These are phyloP conservation scores for Carex arenaria DNA, from an alignment of 202 grass and related monocot species.

Conservation along the genomic window DNA sequence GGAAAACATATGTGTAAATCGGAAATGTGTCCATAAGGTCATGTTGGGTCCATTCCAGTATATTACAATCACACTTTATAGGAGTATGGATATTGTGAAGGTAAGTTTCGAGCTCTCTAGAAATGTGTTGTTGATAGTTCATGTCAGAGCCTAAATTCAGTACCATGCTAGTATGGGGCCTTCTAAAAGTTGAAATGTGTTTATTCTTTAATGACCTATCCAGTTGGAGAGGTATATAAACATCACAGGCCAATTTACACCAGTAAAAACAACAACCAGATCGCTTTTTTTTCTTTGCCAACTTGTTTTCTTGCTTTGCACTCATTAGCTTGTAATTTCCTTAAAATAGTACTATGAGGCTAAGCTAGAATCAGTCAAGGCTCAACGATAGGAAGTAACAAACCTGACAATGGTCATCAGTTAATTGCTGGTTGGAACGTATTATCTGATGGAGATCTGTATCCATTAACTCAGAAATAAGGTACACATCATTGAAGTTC, in stretches of 20 bases:
- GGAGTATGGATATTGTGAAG: not conserved
- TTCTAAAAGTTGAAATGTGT: too few species aligned
- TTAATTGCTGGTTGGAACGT: slow-evolving; percentile 71
- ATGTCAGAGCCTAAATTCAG: not conserved
- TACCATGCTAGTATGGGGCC: too few species aligned
- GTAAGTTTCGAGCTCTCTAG: not conserved
- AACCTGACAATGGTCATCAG: slow-evolving; percentile 96
- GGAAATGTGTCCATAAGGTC: not conserved
- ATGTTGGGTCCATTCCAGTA: not conserved
- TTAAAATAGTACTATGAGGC: not conserved
- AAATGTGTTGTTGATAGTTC: not conserved
- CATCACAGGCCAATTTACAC: not conserved
- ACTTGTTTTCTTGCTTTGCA: not conserved
- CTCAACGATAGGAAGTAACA: slow-evolving; percentile 12
- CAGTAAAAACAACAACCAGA: slow-evolving; percentile 1
- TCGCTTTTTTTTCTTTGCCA: not conserved
- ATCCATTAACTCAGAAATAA: slow-evolving; percentile 88
- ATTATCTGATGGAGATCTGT: slow-evolving; percentile 96
- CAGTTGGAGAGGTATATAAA: too few species aligned
- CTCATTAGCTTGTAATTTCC: not conserved
- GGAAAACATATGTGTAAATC: not conserved
- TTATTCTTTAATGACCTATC: too few species aligned
- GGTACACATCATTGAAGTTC: slow-evolving; percentile 84
- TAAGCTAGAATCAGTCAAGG: not conserved
- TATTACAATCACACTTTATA: not conserved